These are phyloP conservation scores for Fusarium sp. DNA, from an alignment of 2,329 filamentous ascomycete species.

Conservation along the genomic window DNA sequence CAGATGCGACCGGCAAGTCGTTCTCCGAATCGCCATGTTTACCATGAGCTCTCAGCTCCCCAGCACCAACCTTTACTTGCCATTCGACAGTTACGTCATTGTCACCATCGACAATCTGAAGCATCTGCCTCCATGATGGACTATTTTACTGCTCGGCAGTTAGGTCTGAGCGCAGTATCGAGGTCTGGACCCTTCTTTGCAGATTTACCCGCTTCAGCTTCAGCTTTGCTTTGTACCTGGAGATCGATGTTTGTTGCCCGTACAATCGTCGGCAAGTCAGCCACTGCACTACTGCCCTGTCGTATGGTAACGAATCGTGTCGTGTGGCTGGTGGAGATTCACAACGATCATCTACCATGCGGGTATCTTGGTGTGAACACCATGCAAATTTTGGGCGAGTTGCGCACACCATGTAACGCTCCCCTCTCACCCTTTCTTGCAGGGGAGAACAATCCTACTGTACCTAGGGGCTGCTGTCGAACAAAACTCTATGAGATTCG, in stretches of 20 bases:
- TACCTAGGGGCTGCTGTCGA: slow-evolving; percentile 6
- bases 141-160: background rate
- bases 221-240: background rate
- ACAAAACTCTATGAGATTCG: slow-evolving; percentile 12
- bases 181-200: background rate
- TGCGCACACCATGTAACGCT: slow-evolving; percentile 32
- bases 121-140: background rate
- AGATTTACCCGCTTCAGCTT: slow-evolving; percentile 1
- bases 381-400: slow-evolving; percentile 23
- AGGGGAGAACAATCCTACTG: slow-evolving; percentile 10
- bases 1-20: background rate
- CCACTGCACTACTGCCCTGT: background rate
- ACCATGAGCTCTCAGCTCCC: background rate
- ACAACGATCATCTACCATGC: slow-evolving; percentile 19
- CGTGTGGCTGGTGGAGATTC: slow-evolving; percentile 26
- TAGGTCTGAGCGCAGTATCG: background rate
- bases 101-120: background rate
- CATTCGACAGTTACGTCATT: slow-evolving; percentile 8
- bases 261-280: background rate
- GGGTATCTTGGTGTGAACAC: slow-evolving; percentile 36
- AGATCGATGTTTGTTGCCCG: background rate
- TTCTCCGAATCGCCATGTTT: background rate
- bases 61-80: slow-evolving; percentile 1
- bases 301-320: background rate
- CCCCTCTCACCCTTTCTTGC: slow-evolving; percentile 18